Evolutionary conservation across 352 stramenopile species (phyloP).

Genomic region (Globisporangium paroecandrum): DNA sequence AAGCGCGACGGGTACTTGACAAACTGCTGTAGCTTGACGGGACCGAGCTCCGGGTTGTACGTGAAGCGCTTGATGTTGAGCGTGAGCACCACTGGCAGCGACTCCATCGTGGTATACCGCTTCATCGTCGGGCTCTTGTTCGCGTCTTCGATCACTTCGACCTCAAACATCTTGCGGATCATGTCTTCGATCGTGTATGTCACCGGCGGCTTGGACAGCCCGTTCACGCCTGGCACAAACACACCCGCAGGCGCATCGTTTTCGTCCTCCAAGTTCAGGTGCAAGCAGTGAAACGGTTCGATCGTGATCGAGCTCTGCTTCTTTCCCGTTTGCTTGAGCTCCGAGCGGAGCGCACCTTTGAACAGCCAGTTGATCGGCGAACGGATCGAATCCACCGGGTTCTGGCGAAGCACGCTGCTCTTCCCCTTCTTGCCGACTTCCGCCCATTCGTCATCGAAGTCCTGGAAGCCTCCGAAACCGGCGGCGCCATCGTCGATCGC

Average conservation of each 20-base stretch:
- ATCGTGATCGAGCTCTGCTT: conserved; percentile 81
- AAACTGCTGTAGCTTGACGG: conserved; percentile 82
- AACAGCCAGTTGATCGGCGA: conserved; percentile 87
- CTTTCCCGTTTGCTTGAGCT: conserved; percentile 69
- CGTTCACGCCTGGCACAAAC: conserved; percentile 37
- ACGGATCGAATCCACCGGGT: conserved; percentile 51
- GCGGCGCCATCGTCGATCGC: conserved; percentile 14
- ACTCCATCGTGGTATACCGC: conserved; percentile 68
- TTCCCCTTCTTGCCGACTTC: conserved; percentile 79
- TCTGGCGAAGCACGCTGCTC: conserved; percentile 70
- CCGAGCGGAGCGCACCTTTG: conserved; percentile 73
- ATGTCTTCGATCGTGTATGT: conserved; percentile 69
- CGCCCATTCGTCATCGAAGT: conserved; percentile 69
- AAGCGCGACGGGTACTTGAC: conserved; percentile 76
- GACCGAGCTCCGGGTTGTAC: conserved; percentile 73
- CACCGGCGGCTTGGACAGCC: conserved; percentile 26
- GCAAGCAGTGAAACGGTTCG: conserved; percentile 84
- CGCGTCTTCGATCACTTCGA: conserved; percentile 69
- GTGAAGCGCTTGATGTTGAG: conserved; percentile 86
- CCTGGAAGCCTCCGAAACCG: conserved; percentile 6
- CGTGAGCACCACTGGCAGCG: conserved; percentile 72
- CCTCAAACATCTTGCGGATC: conserved; percentile 70
- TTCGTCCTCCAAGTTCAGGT: conserved; percentile 76
- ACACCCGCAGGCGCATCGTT: background rate
- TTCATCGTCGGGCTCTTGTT: conserved; percentile 55